A percentile compares a stretch with the other conserved stretches of the same genome.
These are phyloP conservation scores for Chara braunii DNA, from an alignment of 139 green algal species.

Conservation along the genomic window DNA sequence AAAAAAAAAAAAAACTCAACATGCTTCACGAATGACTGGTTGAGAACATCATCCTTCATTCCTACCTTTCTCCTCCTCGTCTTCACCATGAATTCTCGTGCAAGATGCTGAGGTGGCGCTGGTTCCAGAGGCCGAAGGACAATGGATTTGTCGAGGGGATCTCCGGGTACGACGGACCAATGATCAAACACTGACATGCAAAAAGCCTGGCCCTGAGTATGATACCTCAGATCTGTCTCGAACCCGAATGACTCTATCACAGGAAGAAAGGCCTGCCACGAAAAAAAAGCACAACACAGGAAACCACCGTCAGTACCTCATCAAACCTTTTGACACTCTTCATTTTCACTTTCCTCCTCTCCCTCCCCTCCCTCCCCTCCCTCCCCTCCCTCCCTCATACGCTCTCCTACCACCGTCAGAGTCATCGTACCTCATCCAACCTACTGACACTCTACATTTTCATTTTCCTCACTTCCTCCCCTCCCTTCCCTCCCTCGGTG, in stretches of 20 bases:
- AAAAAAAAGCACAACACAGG: neutral
- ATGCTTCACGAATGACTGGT: neutral
- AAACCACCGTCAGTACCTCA: neutral
- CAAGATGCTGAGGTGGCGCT: constrained; percentile 56
- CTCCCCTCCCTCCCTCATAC: no score
- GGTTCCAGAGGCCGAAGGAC: constrained; percentile 91
- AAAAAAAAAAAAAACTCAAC: constrained; percentile 7
- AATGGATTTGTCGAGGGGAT: constrained; percentile 54
- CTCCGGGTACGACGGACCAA: constrained; percentile 63
- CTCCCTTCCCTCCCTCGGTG: no score
- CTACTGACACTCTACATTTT: neutral
- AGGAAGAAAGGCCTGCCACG: constrained; percentile 72
- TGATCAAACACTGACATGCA: constrained; percentile 90
- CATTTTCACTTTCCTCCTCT: no score
- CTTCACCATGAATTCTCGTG: constrained; percentile 95
- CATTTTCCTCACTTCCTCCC: no score
- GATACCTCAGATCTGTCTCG: constrained; percentile 94
- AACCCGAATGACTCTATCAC: constrained; percentile 96
- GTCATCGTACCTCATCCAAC: neutral
- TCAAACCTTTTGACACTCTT: neutral
- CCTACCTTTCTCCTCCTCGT: constrained; percentile 69
- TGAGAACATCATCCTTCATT: neutral
- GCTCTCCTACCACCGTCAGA: no score
- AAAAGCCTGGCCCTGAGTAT: constrained; percentile 96
- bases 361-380: no score